Evolutionary conservation across 2,329 filamentous ascomycete species (phyloP), one percentile per base, ranked within the genome.

Genomic region (Aspergillus ustus): DNA sequence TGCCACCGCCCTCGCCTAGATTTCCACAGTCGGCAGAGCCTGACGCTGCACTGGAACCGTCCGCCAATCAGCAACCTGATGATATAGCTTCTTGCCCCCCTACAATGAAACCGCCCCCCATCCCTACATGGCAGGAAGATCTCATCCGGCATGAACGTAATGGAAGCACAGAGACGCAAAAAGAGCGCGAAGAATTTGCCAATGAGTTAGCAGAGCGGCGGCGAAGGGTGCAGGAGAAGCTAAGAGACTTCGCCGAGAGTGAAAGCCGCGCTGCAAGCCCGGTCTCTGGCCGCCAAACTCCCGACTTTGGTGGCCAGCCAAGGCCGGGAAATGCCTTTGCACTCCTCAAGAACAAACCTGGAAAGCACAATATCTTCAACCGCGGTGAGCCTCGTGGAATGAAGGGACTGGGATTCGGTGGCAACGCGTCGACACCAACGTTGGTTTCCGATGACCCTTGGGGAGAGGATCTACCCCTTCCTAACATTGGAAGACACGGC

Each of bases 1-100:
- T 92, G 67, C 87, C 85, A 28, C 79, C 78, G 59, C 78, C 77
- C 25, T 80, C 80, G 9, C 74, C 76, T 40, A 67, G 66, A 3
- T 65, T 82, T 29, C 69, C 75, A 48, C 63, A 70, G 31, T 73
- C 72, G 7, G 66, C 73, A 11, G 75, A 78, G 11, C 43, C 46
- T 3, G 52, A 72, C 19, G 54, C 25, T 59, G 25, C 28, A 13
- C 49, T 19, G 1, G 59, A 59, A 28, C 19, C 57, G 40, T n/a
- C 54, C 31, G 25, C 49, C 11, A 53, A 67, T 8, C 20, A 46
- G 7, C 44, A 54, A n/a, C 53, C 31, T 20, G 7, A 44, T 44
- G 40, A 46, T 2, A 7, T 29, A 9, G 49, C 57, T 5, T 29
- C 57, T 49, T 49, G 4, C 3, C 31, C 57, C 17, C 57, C 57